These are phyloP conservation scores for Collybia mongolica DNA, from an alignment of 768 basidiomycete species.

Conservation along the genomic window DNA sequence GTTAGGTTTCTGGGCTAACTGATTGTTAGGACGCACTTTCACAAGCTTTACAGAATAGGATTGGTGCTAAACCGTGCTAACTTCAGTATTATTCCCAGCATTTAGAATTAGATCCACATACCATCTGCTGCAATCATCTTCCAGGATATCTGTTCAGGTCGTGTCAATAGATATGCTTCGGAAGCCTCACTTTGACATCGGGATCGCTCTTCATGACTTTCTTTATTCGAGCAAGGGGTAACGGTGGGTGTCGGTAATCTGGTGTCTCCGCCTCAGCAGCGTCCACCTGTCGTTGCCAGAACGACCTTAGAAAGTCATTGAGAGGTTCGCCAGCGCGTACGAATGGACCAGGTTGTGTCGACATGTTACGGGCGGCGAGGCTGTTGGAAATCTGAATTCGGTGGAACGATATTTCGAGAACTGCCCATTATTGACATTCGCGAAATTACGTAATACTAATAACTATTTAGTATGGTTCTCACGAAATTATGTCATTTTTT, in stretches of 20 bases:
- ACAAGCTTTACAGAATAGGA: slow-evolving; percentile 97
- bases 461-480: too few species aligned
- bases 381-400: neutral
- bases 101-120: slow-evolving; percentile 25
- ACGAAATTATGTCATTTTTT: too few species aligned
- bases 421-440: neutral
- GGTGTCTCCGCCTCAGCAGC: slow-evolving; percentile 85
- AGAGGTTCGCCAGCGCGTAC: slow-evolving; percentile 87
- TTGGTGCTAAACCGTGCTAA: slow-evolving; percentile 61
- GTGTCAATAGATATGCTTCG: slow-evolving; percentile 6
- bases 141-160: slow-evolving; percentile 3
- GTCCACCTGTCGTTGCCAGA: slow-evolving; percentile 90
- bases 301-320: slow-evolving; percentile 79
- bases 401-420: neutral
- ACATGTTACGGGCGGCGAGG: slow-evolving; percentile 14
- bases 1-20: neutral
- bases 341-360: slow-evolving; percentile 45
- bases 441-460: too few species aligned
- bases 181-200: slow-evolving; percentile 79
- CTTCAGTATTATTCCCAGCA: too few species aligned
- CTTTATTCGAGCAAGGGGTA: slow-evolving; percentile 95
- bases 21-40: slow-evolving; percentile 68
- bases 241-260: slow-evolving; percentile 83
- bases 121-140: slow-evolving; percentile 99
- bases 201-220: slow-evolving; percentile 99